Evolutionary conservation across 2,329 filamentous ascomycete genomes (phyloP).

Genomic region (Aspergillus hiratsukae): DNA sequence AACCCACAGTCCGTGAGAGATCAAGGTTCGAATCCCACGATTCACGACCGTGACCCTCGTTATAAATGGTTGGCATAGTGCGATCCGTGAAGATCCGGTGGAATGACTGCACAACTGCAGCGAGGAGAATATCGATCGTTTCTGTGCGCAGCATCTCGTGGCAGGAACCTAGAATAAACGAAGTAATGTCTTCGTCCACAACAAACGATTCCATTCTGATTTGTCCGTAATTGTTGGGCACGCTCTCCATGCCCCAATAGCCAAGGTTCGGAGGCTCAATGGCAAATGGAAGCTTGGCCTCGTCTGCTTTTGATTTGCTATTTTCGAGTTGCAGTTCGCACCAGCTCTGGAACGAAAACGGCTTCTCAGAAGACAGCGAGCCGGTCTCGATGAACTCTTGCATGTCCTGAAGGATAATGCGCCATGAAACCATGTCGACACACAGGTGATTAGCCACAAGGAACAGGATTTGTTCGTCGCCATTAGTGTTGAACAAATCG

Average conservation of each 20-base stretch:
- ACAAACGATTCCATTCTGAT: constrained; percentile 33
- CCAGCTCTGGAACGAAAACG: constrained; percentile 39
- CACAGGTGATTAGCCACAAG: constrained; percentile 18
- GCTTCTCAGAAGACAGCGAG: constrained; percentile 28
- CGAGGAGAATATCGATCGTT: constrained; percentile 34
- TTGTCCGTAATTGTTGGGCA: constrained; percentile 32
- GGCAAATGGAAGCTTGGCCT: constrained; percentile 22
- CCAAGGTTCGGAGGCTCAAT: constrained; percentile 27
- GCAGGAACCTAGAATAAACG: constrained; percentile 28
- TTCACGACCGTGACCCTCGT: constrained; percentile 49
- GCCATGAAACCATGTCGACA: constrained; percentile 25
- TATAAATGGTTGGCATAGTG: constrained; percentile 42
- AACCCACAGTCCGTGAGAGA: constrained; percentile 46
- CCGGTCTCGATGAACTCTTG: constrained; percentile 32
- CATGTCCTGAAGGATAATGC: constrained; percentile 34
- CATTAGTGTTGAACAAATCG: constrained; percentile 14
- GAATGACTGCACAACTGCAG: constrained; percentile 43
- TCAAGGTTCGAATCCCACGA: constrained; percentile 43
- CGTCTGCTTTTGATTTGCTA: constrained; percentile 15
- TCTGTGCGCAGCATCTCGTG: constrained; percentile 34
- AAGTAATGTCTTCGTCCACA: constrained; percentile 29
- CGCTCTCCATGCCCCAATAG: constrained; percentile 36
- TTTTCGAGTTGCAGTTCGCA: constrained; percentile 30
- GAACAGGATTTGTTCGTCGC: constrained; percentile 12
- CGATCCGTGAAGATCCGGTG: constrained; percentile 40